Base-by-base conservation (phyloP, 208 protist genomes). In the Vickermania spadyakhi region DNA sequence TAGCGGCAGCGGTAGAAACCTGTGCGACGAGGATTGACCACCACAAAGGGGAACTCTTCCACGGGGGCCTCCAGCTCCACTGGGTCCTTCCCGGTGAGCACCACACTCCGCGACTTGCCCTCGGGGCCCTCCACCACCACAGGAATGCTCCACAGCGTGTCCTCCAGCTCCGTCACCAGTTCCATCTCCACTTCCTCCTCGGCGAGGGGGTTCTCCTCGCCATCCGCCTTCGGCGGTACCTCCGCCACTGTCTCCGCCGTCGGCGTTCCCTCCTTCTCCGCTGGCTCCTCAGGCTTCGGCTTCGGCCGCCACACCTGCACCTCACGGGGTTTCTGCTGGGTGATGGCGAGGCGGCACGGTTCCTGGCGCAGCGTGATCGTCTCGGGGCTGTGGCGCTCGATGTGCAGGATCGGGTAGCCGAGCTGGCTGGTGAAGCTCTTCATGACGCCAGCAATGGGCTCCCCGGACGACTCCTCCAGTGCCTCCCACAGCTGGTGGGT, bases 401-500 rank as follows among this genome's bases (percentile, higher is more conserved):
- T 81, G 59, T 83, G 78, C 42, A 97, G 56, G 53, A 97, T 72
- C 7, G 97, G 97, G 73, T 96, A 97, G 51, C 96, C 95, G 72
- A 91, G 85, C 62, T 95, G 75, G 56, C 84, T 91, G 1, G 94
- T 98, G 72, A 96, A 98, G 45, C 66, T 83, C 18, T 77, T 75
- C 86, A 98, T 96, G 7, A 94, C 71, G 53, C 89, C 77, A 4
- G 70, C 72, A 18, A 98, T 79, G 45, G 89, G 75, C 53, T 88
- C 63, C 28, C 89, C 76, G 23, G 88, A 90, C 1, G 77, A 51
- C 61, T 97, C 82, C 64, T 91, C 79, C 2, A 97, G 65, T 11
- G 93, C 86, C 56, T 84, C 73, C 96, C 96, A 98, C n/a, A 99
- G 73, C 75, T 98, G 93, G 58, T 88, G 73, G 28, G 96, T 98